phyloP scores from a whole-genome alignment of 2,329 filamentous ascomycete genomes.

The Aspergillus clavatus region DNA sequence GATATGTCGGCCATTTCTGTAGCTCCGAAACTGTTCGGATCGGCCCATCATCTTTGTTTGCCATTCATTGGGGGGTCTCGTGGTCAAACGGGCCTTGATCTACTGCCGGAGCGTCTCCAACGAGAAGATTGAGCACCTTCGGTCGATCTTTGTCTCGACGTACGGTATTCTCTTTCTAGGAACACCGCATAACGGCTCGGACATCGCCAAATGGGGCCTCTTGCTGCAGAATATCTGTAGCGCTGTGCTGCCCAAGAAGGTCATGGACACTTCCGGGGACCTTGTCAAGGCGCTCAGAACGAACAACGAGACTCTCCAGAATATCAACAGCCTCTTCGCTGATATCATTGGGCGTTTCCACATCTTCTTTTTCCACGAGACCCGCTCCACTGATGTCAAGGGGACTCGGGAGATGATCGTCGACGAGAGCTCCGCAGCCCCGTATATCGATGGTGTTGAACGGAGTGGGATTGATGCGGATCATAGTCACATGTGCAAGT shows the following conservation, averaged over 20 bases:
- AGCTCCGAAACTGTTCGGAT: slow-evolving; percentile 46
- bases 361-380: slow-evolving; percentile 73
- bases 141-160: slow-evolving; percentile 68
- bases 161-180: slow-evolving; percentile 73
- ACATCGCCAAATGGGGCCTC: slow-evolving; percentile 62
- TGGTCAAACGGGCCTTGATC: slow-evolving; percentile 65
- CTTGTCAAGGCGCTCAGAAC: slow-evolving; percentile 66
- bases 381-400: slow-evolving; percentile 64
- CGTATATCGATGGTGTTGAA: slow-evolving; percentile 63
- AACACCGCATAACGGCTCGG: slow-evolving; percentile 68
- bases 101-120: slow-evolving; percentile 60
- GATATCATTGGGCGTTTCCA: slow-evolving; percentile 67
- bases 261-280: slow-evolving; percentile 63
- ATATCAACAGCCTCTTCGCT: slow-evolving; percentile 68
- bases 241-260: slow-evolving; percentile 58
- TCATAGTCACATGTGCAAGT: slow-evolving; percentile 71
- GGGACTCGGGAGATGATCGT: slow-evolving; percentile 62
- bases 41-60: slow-evolving; percentile 72
- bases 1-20: slow-evolving; percentile 6
- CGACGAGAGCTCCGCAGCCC: slow-evolving; percentile 64
- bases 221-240: slow-evolving; percentile 64
- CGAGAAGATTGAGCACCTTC: slow-evolving; percentile 58
- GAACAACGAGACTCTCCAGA: slow-evolving; percentile 68
- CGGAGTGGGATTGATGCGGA: slow-evolving; percentile 70
- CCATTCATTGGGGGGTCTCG: slow-evolving; percentile 68